Evolutionary conservation across 1,284 basidiomycete species (phyloP).

Genomic region (Peniophora sp.): DNA sequence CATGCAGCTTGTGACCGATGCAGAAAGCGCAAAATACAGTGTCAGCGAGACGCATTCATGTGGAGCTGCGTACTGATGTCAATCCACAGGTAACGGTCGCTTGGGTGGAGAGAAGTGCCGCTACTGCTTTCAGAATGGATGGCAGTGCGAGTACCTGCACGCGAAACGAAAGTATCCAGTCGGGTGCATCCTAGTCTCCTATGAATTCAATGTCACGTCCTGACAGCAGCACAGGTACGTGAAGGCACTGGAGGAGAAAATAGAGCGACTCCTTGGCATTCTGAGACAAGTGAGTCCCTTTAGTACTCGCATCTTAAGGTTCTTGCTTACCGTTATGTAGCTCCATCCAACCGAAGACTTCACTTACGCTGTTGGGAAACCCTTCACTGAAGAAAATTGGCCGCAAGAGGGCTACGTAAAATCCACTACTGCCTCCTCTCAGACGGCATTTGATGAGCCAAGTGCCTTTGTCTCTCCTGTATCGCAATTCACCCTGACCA

Average conservation of each 20-base stretch:
- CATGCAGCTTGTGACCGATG: too few species aligned
- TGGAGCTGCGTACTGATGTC: too few species aligned
- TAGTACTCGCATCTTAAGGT: background rate
- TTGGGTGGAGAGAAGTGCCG: too few species aligned
- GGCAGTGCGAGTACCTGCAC: too few species aligned
- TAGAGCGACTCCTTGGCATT: conserved; percentile 63
- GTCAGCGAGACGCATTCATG: too few species aligned
- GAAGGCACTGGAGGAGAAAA: conserved; percentile 59
- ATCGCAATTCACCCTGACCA: background rate
- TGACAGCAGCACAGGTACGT: conserved; percentile 40
- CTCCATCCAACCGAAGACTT: background rate
- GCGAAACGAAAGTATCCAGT: conserved; percentile 39
- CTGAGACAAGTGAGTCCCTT: conserved; percentile 37
- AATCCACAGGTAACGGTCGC: too few species aligned
- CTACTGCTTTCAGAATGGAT: too few species aligned
- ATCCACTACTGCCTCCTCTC: background rate
- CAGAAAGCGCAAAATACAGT: too few species aligned
- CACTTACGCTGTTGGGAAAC: background rate
- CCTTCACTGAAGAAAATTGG: background rate
- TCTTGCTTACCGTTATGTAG: background rate
- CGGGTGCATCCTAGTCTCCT: background rate
- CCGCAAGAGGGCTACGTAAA: background rate
- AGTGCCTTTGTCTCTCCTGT: background rate
- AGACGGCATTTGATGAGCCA: background rate
- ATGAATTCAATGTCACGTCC: background rate